phyloP scores from a whole-genome alignment of 2,329 filamentous ascomycete species.

The Zasmidium citrigriseum region DNA sequence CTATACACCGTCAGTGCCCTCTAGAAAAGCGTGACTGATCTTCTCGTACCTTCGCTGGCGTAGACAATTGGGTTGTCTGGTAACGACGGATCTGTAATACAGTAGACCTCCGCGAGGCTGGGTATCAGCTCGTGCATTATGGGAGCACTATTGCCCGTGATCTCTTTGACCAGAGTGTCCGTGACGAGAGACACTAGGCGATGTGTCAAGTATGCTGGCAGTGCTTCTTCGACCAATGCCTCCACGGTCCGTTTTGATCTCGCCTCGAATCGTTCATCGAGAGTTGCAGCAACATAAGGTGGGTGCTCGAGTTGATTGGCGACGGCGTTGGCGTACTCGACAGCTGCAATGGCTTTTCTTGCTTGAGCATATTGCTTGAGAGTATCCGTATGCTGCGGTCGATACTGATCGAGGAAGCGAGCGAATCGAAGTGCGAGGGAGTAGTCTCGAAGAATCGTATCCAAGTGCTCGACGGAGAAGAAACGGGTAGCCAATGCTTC shows the following conservation, averaged over 20 bases:
- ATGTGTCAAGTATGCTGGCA: conserved; percentile 46
- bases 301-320: conserved; percentile 36
- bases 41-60: conserved; percentile 40
- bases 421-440: conserved; percentile 38
- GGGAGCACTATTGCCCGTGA: conserved; percentile 44
- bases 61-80: conserved; percentile 49
- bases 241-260: conserved; percentile 35
- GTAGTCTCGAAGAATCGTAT: conserved; percentile 43
- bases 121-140: conserved; percentile 43
- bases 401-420: conserved; percentile 43
- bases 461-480: conserved; percentile 46
- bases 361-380: conserved; percentile 42
- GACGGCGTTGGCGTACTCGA: conserved; percentile 48
- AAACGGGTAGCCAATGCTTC: conserved; percentile 41
- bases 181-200: conserved; percentile 42
- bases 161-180: conserved; percentile 46
- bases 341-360: conserved; percentile 44
- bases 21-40: neutral
- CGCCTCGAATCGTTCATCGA: conserved; percentile 42
- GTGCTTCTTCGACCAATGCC: conserved; percentile 41
- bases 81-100: conserved; percentile 45
- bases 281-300: conserved; percentile 33
- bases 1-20: conserved; percentile 23
- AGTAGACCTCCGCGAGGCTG: conserved; percentile 48
- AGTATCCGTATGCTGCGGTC: conserved; percentile 35